Percentiles rank a stretch among this genome's conserved stretches.
phyloP scores from a whole-genome alignment of 2,329 filamentous ascomycete species.

The Aspergillus neoniger region DNA sequence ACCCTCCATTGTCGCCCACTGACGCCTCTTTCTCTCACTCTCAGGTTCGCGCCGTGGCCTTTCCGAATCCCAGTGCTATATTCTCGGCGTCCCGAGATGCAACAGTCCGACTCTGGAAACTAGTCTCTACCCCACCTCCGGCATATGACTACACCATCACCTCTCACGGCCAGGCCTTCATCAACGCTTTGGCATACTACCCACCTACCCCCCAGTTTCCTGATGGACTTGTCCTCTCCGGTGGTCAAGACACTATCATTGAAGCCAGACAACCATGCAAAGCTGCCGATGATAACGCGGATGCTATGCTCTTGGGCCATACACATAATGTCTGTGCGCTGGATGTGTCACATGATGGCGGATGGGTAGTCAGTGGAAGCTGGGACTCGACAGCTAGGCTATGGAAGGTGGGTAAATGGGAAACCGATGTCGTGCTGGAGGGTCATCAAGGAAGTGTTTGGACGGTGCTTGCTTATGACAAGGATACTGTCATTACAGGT shows the following conservation, averaged over 20 bases:
- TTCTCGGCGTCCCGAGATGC: slow-evolving; percentile 89
- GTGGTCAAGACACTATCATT: slow-evolving; percentile 89
- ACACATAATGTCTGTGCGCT: slow-evolving; percentile 84
- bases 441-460: slow-evolving; percentile 84
- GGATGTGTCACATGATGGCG: slow-evolving; percentile 71
- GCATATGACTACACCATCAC: slow-evolving; percentile 76
- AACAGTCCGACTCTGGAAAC: slow-evolving; percentile 84
- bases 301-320: slow-evolving; percentile 84
- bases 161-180: slow-evolving; percentile 77
- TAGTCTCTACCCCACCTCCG: slow-evolving; percentile 65
- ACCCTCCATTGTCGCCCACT: slow-evolving; percentile 22
- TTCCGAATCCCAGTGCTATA: slow-evolving; percentile 70
- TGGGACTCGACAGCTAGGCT: slow-evolving; percentile 90
- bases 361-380: slow-evolving; percentile 81
- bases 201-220: slow-evolving; percentile 68
- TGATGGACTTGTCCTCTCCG: slow-evolving; percentile 80
- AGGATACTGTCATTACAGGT: slow-evolving; percentile 76
- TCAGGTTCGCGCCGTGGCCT: slow-evolving; percentile 84
- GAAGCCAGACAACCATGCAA: slow-evolving; percentile 77
- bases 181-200: slow-evolving; percentile 81
- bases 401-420: slow-evolving; percentile 86
- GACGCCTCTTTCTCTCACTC: slow-evolving; percentile 49
- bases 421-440: slow-evolving; percentile 68
- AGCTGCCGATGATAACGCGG: slow-evolving; percentile 71
- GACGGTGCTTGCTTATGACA: slow-evolving; percentile 84